Base-by-base conservation (phyloP, 176 grass and related monocot genomes). In the Coix lacrymajobi region DNA sequence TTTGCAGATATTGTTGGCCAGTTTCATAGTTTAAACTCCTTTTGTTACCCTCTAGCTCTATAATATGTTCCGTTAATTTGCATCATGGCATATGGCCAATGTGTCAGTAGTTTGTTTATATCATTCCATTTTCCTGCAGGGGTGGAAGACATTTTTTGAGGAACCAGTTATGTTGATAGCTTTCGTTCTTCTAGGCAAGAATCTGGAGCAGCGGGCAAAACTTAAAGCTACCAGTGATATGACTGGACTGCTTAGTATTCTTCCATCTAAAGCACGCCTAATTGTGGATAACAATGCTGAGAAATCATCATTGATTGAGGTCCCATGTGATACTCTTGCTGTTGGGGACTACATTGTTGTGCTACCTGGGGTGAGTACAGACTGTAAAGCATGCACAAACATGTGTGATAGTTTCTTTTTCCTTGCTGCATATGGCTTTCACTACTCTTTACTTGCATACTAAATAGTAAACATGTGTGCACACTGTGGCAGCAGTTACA, bases 121-220 rank as follows among this genome's bases (percentile, higher is more conserved):
- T 43, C 36, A 28, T 88, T 52, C 77, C 25, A 25, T 75, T 85
- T 44, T 79, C 70, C 75, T 91, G 84, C 82, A 99, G 96, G 96
- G 93, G 40, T 99, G 96, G 96, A 95, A 93, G 81, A 96, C 93
- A 79, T 96, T 99, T 87, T 99, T 99, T 83, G 96, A 99, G 80
- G 96, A 99, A 82, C 96, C 91, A 46, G 79, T 99, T 85, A 96
- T 99, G 96, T 69, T 98, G 76, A 96, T 99, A 89, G 96, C 96
- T 91, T 99, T 99, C 73, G 91, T 99, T 79, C 87, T 99, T 66
- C 68, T 99, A 69, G 96, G 96, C 38, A 99, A 96, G 82, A 99
- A 99, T 88, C 91, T 99, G 73, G 96, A 99, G 76, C 92, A 87
- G 76, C 93, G 96, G 87, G 96, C 93, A 7, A 99, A 96, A 64